These are phyloP conservation scores for Astrocystis sublimbata DNA, from an alignment of 495 filamentous ascomycete genomes.

Conservation along the genomic window DNA sequence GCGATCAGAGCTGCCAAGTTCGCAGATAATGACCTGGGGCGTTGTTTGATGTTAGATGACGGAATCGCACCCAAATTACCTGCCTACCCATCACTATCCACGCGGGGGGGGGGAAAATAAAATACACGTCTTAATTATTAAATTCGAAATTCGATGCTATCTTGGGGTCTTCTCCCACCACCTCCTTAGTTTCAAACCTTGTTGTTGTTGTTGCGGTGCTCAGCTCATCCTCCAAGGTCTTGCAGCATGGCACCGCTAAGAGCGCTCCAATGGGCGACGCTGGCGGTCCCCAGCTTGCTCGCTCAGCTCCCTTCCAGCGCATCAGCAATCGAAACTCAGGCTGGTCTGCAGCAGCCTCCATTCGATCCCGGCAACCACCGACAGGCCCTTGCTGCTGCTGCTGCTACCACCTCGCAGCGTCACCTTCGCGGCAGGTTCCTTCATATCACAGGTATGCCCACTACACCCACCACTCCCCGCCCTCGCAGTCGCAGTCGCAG, in stretches of 20 bases:
- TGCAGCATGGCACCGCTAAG: constrained; percentile 27
- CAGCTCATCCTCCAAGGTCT: constrained; percentile 14
- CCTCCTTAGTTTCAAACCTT: neutral
- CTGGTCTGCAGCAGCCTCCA: constrained; percentile 29
- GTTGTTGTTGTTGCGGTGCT: too few relatives aligned
- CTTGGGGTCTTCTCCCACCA: neutral
- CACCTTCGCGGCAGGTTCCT: constrained; percentile 80
- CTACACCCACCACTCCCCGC: constrained; percentile 15
- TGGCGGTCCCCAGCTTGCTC: constrained; percentile 29
- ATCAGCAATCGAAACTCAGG: constrained; percentile 29
- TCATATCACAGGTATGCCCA: constrained; percentile 81
- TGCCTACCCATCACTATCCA: too few relatives aligned
- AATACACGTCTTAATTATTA: too few relatives aligned
- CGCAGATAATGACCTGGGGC: neutral
- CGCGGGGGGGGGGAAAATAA: neutral
- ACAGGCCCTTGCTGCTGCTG: neutral
- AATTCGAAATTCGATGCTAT: too few relatives aligned
- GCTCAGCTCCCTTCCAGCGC: constrained; percentile 28
- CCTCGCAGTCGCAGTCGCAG: too few relatives aligned
- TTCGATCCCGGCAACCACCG: constrained; percentile 14
- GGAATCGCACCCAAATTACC: neutral
- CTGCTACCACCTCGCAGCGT: constrained; percentile 41
- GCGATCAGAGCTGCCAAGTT: neutral
- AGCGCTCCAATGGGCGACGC: constrained; percentile 19
- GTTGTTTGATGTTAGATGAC: constrained; percentile 2